A percentile compares a stretch with the other conserved stretches of the same genome.
Conservation (phyloP, 345 rosid genomes). For the Corchorus olitorius region DNA sequence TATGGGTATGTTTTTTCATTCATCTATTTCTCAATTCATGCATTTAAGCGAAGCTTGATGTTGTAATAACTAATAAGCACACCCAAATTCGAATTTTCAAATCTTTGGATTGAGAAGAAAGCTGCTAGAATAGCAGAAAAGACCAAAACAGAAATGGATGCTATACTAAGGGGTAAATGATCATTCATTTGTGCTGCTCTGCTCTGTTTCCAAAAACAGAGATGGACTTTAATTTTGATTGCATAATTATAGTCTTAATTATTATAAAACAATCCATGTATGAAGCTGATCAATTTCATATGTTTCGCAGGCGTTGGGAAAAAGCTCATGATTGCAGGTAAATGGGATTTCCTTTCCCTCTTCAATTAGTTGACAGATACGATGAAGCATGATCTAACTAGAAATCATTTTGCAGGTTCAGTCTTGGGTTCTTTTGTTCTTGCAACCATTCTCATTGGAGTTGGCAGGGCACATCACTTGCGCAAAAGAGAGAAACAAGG, state of each 20-base stretch:
- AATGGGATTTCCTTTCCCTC: neutral
- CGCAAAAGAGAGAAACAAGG: neutral
- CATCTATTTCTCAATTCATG: neutral
- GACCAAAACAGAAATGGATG: neutral
- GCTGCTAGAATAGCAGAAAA: neutral
- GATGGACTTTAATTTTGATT: neutral
- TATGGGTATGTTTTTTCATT: conserved; percentile 5
- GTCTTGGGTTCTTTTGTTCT: conserved; percentile 2
- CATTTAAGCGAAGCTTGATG: neutral
- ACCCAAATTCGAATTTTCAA: neutral
- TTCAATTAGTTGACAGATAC: no score
- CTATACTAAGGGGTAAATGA: neutral
- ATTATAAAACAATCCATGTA: neutral
- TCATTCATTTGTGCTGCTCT: no score
- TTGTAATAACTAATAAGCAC: neutral
- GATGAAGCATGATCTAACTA: neutral
- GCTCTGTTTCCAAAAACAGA: no score
- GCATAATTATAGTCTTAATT: neutral
- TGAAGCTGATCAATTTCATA: neutral
- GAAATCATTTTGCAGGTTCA: neutral
- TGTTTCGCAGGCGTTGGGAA: neutral
- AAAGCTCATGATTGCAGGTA: conserved; percentile 3
- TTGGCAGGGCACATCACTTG: neutral
- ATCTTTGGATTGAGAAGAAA: neutral
- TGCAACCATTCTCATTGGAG: neutral